Base-by-base conservation (phyloP, 108 stramenopile genomes). In the Cyclotella kingstonii region DNA sequence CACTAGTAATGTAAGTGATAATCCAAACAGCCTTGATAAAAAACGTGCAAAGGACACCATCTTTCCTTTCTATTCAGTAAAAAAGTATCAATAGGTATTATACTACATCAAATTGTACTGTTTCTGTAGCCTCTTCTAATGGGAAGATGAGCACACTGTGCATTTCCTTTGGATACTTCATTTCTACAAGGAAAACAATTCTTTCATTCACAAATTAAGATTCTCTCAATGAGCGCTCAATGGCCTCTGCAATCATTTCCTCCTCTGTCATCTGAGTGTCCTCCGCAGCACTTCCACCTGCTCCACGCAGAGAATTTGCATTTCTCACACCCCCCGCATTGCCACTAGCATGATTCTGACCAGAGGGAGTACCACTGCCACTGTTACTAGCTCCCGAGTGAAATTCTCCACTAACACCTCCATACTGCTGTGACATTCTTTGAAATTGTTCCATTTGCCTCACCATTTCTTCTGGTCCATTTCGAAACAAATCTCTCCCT, bases 201-300 rank as follows among this genome's bases (percentile, higher is more conserved):
- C n/a, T n/a, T n/a, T n/a, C n/a, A n/a, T n/a, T n/a, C n/a, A 33
- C 25, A 17, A 45, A 25, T 68, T 51, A 79, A 29, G 41, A 55
- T 26, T 93, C 92, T 50, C 83, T 54, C 55, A 93, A 57, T 19
- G 93, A 94, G 43, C 93, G 80, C 27, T 83, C 82, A 70, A 94
- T 94, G 15, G 93, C 93, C 69, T 94, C 89, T 23, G 83, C 89
- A 68, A 94, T 84, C 93, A 94, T 90, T 77, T 94, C 93, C 46
- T 94, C 93, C 61, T 94, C 93, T 1, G 93, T 94, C 82, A 84
- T 76, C 39, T 81, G 71, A 49, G 31, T 49, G 36, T 79, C 73
- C 42, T 40, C 34, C 29, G 34, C 50, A 41, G 5, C n/a, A 8
- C 30, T 23, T 17, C 1, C 33, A 26, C 22, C 28, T 15, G 18